Evolutionary conservation across 345 rosid species (phyloP), one percentile per base, ranked within the genome.

Genomic region (Brassica napus): DNA sequence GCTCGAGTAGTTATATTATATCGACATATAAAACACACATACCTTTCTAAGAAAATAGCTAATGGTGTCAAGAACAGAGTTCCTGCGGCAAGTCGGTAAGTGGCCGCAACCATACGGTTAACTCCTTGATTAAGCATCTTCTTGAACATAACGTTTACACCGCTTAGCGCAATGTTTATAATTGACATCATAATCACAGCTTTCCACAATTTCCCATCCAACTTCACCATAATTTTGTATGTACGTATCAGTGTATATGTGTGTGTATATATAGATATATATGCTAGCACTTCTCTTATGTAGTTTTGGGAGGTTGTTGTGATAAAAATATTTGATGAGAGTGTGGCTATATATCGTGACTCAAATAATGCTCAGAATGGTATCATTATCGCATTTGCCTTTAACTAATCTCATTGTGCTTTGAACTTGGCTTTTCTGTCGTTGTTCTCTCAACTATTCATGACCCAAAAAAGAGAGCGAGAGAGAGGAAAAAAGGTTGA

Each of bases 21-120:
- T 1, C 3, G 18, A 30, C 14, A 59, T 16, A 54, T 23, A 2
- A 6, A 74, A 42, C 57, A 74, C 42, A 76, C 52, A 24, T 85
- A 94, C 98, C 94, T 89, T 82, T 94, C 97, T 76, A 80, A 81
- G 59, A 90, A 82, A 74, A 83, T 84, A 24, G 89, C 89, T 52
- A 92, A 78, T 9, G 98, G 97, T 52, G 78, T 82, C 78, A 94
- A 77, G 90, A 92, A 87, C 67, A 84, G 47, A 71, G 90, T 83
- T 11, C 92, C 87, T 60, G 82, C 83, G 7, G 73, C 73, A 28
- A 86, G 89, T n/a, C 98, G 84, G 72, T 94, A 90, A 15, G 94
- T 87, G 75, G 88, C 74, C 3, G 93, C 83, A 32, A 90, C 89
- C 82, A 90, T 79, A 73, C 85, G 90, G 79, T 86, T 85, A 39